Evolutionary conservation across 108 stramenopile species (phyloP).

Genomic region (Parmales sp.): DNA sequence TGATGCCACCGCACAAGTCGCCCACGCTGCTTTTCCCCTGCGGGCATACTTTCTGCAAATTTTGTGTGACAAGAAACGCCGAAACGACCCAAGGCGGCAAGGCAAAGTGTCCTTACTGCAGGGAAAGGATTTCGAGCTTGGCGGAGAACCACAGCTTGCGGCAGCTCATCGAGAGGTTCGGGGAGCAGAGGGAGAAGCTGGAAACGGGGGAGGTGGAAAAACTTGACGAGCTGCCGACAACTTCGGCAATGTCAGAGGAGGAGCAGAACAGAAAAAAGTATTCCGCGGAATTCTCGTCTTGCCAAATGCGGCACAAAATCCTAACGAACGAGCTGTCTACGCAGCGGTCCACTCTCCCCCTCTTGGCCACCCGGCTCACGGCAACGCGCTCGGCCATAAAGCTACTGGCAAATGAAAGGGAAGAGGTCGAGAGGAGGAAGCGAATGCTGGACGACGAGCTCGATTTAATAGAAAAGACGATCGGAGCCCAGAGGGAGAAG

Average conservation of each 20-base stretch:
- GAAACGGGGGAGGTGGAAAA: neutral
- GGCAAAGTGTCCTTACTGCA: neutral
- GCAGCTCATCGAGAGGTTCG: neutral
- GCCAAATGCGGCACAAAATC: neutral
- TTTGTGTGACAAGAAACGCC: neutral
- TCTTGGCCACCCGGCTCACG: neutral
- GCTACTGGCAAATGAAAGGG: neutral
- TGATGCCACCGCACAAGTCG: constrained; percentile 11
- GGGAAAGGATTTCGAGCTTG: neutral
- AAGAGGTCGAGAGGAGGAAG: neutral
- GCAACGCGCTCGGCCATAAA: neutral
- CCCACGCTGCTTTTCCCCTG: constrained; percentile 21
- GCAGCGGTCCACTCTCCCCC: neutral
- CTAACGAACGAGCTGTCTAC: neutral
- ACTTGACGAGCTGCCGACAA: no score
- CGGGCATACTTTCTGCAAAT: constrained; percentile 20
- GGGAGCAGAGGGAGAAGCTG: neutral
- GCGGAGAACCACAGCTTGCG: neutral
- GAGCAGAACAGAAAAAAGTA: neutral
- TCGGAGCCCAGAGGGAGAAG: neutral
- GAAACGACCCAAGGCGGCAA: neutral
- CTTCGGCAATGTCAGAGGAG: no score
- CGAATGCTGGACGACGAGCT: neutral
- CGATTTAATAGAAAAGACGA: neutral
- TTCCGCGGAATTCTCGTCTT: neutral